Conservation (phyloP, 169 alveolate genomes). For the Theileria orientalis region DNA sequence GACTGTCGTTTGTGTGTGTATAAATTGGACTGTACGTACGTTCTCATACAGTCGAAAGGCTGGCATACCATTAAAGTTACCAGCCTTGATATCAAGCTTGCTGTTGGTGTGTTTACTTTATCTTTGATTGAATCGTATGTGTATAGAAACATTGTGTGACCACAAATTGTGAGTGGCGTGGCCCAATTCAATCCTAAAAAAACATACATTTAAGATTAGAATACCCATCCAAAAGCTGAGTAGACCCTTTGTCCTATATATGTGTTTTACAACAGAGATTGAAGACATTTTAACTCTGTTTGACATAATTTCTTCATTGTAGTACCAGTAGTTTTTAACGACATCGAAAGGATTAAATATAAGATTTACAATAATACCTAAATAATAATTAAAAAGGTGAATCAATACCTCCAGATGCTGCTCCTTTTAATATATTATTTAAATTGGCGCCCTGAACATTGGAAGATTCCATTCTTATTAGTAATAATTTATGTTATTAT, state of each 20-base stretch:
- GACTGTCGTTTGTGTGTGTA: background rate
- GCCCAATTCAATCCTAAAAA: constrained; percentile 24
- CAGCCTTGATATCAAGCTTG: constrained; percentile 51
- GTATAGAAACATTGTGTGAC: constrained; percentile 49
- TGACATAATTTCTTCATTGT: constrained; percentile 27
- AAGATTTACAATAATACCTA: constrained; percentile 46
- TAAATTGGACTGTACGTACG: constrained; percentile 57
- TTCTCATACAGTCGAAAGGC: constrained; percentile 63
- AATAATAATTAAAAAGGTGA: background rate
- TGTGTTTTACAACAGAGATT: constrained; percentile 42
- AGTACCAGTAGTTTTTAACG: constrained; percentile 66
- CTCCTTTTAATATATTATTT: constrained; percentile 45
- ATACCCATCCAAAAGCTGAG: constrained; percentile 50
- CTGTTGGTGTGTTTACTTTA: constrained; percentile 25
- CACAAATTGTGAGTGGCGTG: constrained; percentile 19
- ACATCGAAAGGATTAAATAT: constrained; percentile 54
- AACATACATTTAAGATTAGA: background rate
- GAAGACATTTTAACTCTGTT: constrained; percentile 24
- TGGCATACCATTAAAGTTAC: constrained; percentile 26
- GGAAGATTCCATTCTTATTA: constrained; percentile 27
- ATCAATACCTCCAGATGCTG: constrained; percentile 37
- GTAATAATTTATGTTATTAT: background rate
- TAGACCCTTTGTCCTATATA: constrained; percentile 32
- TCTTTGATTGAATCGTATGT: constrained; percentile 40
- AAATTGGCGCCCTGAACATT: constrained; percentile 5